A percentile compares a stretch with the other conserved stretches of the same genome.
Conservation (phyloP, 169 alveolate genomes). For the Besnoitia besnoiti region DNA sequence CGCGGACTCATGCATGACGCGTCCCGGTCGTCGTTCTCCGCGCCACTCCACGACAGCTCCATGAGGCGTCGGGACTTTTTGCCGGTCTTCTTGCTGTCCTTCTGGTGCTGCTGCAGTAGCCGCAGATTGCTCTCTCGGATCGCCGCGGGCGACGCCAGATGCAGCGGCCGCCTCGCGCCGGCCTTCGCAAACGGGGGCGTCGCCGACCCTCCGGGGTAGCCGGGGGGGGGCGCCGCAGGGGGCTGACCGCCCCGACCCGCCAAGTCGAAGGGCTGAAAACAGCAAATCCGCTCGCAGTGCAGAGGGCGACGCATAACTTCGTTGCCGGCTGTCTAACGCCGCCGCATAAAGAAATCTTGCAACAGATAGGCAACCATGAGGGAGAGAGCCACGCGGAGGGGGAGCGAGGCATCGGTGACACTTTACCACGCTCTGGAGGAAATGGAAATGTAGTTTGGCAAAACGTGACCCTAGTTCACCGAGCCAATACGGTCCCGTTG, state of each 20-base stretch:
- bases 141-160: background rate
- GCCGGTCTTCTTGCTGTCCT: background rate
- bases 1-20: no score
- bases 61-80: conserved; percentile 3
- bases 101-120: conserved; percentile 20
- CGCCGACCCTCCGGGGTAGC: background rate
- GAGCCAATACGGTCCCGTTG: no score
- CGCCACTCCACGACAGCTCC: conserved; percentile 29
- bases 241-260: background rate
- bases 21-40: background rate
- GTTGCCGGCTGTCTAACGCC: no score
- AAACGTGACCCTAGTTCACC: no score
- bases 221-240: background rate
- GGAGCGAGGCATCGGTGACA: no score
- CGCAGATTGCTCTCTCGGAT: conserved; percentile 24
- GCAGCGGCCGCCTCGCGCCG: background rate
- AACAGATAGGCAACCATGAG: no score
- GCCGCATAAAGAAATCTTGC: no score
- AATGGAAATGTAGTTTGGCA: no score
- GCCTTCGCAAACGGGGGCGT: background rate
- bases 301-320: background rate
- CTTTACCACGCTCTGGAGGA: no score
- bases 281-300: background rate
- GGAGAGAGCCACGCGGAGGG: no score
- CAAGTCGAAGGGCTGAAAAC: background rate